Conservation (phyloP, 2,329 filamentous ascomycete genomes). For the Hyphodiscus sp. region DNA sequence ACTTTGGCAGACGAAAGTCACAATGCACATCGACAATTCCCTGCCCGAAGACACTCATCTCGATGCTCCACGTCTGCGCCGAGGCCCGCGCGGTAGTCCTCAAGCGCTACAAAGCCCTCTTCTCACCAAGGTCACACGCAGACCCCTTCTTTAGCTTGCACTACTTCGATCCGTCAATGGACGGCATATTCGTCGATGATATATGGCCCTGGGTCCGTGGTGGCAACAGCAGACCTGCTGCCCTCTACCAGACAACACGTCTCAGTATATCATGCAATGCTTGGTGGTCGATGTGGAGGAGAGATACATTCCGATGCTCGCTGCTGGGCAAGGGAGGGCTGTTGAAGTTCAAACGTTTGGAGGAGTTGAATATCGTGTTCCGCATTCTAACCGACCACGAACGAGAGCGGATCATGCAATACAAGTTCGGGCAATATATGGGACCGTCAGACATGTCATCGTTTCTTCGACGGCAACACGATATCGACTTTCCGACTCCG, state of each 20-base stretch:
- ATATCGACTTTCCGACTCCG: background rate
- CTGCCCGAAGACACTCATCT: background rate
- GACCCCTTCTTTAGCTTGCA: background rate
- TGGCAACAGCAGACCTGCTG: background rate
- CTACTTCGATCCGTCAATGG: conserved; percentile 1
- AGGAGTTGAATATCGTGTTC: conserved; percentile 2
- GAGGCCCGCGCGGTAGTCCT: background rate
- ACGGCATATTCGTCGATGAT: conserved; percentile 1
- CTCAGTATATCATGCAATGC: conserved; percentile 2
- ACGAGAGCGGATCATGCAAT: background rate
- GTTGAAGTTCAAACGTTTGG: background rate
- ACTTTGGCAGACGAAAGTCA: background rate
- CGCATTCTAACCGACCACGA: background rate
- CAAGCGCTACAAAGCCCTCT: background rate
- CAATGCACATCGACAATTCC: background rate
- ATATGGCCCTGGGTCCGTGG: conserved; percentile 1
- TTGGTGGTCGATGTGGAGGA: background rate
- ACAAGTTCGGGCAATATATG: background rate
- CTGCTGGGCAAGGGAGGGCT: background rate
- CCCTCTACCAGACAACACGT: background rate
- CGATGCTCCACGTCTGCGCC: background rate
- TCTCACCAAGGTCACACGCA: background rate
- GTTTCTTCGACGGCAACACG: background rate
- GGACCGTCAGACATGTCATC: background rate
- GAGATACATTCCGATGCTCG: background rate